Base-by-base conservation (phyloP, 495 filamentous ascomycete genomes). In the Lasiosphaeriaceae sp. region DNA sequence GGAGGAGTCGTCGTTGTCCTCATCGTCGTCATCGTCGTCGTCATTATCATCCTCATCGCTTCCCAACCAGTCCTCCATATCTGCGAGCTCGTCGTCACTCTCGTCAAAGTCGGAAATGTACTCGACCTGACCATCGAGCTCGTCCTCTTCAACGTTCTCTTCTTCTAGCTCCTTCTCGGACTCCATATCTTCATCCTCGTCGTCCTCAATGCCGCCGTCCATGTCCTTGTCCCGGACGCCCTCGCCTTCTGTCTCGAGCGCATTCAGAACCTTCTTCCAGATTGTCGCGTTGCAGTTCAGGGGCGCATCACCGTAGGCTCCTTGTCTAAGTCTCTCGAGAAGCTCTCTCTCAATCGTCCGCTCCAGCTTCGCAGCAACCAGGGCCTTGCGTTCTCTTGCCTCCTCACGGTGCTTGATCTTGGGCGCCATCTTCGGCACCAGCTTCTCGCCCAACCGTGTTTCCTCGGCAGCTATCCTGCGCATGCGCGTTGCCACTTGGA, bases 221-320 rank as follows among this genome's bases (percentile, higher is more conserved):
- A 92, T 66, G 69, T 97, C 93, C 75, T 89, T 84, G 73, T 97
- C 94, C 60, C 91, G 79, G 63, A 78, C 79, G 46, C 87, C 94
- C 67, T 94, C 90, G 22, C 92, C 92, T 61, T 85, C 83, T 55
- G 86, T 80, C 80, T 97, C 95, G 68, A 97, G 75, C 2, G 92
- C 92, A 45, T 86, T 85, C 47, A 98, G 80, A 23, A 98, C 95
- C 82, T 90, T 94, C 86, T 96, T 96, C 94, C 94, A 98, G 59
- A 98, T 91, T 14, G 77, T 78, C 71, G 95, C 90, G 68, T 94
- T 92, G 16, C 94, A 90, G 75, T 98, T 98, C 56, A 98, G 72
- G 41, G 95, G 94, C 67, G 88, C 82, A 67, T 97, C 92, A 43
- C 94, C 95, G 77, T 97, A 98, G 1, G 93, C 93, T 39, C 94